Conservation (phyloP, 2,329 filamentous ascomycete genomes). For the Monilinia fructicola region DNA sequence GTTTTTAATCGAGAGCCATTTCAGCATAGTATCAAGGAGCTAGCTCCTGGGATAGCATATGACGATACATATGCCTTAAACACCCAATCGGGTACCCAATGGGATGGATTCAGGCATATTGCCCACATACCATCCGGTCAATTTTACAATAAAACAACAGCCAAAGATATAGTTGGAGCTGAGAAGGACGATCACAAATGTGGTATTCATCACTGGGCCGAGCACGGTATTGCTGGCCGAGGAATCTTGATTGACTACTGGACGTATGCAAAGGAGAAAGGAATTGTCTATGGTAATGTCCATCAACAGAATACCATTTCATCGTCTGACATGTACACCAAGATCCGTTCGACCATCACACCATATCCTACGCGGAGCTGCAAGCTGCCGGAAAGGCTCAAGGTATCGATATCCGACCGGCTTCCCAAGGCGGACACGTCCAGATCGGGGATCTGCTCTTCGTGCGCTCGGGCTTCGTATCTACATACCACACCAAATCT, state of each 20-base stretch:
- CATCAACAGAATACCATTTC: not conserved
- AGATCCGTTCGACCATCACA: constrained; percentile 38
- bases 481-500: constrained; percentile 41
- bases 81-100: constrained; percentile 58
- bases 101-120: constrained; percentile 54
- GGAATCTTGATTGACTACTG: constrained; percentile 42
- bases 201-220: constrained; percentile 39
- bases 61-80: constrained; percentile 62
- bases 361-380: constrained; percentile 36
- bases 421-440: constrained; percentile 49
- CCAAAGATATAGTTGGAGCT: constrained; percentile 34
- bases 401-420: constrained; percentile 39
- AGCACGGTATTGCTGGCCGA: constrained; percentile 38
- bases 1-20: constrained; percentile 41
- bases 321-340: not conserved
- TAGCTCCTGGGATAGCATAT: constrained; percentile 46
- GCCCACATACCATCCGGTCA: constrained; percentile 31
- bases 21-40: constrained; percentile 40
- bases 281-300: constrained; percentile 41
- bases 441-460: constrained; percentile 55
- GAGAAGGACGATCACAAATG: constrained; percentile 35
- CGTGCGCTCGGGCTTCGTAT: constrained; percentile 51
- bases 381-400: constrained; percentile 36
- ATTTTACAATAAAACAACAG: constrained; percentile 39
- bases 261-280: constrained; percentile 44